Evolutionary conservation across 2,329 filamentous ascomycete species (phyloP), one percentile per base, ranked within the genome.

Genomic region (Verruconis gallopava): DNA sequence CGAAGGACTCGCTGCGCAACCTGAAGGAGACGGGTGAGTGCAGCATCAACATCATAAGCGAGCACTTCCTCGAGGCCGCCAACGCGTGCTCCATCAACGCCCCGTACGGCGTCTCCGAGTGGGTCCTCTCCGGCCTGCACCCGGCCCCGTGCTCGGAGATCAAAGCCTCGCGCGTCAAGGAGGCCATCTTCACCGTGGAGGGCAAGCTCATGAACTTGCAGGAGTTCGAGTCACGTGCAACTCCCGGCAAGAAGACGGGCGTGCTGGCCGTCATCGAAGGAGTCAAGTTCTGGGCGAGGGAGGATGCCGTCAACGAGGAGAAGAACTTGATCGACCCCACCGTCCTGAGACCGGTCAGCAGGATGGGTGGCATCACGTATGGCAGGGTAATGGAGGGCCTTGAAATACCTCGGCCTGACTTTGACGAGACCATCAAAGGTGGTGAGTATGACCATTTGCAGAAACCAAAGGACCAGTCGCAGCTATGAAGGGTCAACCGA

Each of bases 311-410:
- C 46, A 84, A 93, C 51, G 75, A 83, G 55, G 79, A 85, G 5
- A 72, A 68, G 54, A 85, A 77, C 49, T 52, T 84, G 33, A 68
- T 96, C 44, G 82, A 93, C 58, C 75, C 84, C 9, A 71, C 64
- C 40, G 75, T 93, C 5, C 62, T 95, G 43, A 75, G 75, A 47
- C 85, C 89, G 0, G 71, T 94, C 13, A 76, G 75, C 48, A 74
- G 89, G 28, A 54, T 95, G 18, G 89, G 89, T 19, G 89, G 89
- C 2, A 93, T 95, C 51, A 81, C 81, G 0, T 96, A 94, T 57
- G 81, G 72, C 0, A 71, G 86, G 34, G 66, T 73, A 0, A 77
- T 72, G 0, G 77, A 88, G 48, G 79, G 66, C 0, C 63, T 85
- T 19, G 86, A 94, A 66, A 60, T 94, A 18, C 74, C 71, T 4